Base-by-base conservation (phyloP, 345 rosid species). In the Acer negundo region DNA sequence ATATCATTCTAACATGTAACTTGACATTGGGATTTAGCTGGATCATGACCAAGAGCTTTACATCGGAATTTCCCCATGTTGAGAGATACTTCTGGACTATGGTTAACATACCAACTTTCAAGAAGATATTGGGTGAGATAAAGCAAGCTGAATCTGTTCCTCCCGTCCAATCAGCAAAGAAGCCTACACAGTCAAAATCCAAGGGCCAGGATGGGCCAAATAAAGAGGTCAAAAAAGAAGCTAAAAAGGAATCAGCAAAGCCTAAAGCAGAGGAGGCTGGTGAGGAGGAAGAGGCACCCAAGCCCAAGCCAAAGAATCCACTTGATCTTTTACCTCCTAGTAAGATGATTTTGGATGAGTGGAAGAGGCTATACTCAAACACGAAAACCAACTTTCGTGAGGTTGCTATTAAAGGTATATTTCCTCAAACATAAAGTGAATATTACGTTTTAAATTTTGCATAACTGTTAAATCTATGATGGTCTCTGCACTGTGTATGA, bases 281-380 rank as follows among this genome's bases (percentile, higher is more conserved):
- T 28, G 31, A 28, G 31, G 31, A 88, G 84, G 89, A 93, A 81
- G 94, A 89, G 86, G 87, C 89, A 55, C 85, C 92, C 56, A 93
- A 90, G 84, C 97, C 99, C 53, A 95, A 93, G 82, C 74, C 97
- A 23, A 96, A 96, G 88, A 96, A 96, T 82, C 97, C 95, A 56
- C 99, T 96, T 35, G 99, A 96, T 82, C 86, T 91, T 62, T 83
- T 96, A 72, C 97, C 99, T 75, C 95, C 99, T 7, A 93, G 97
- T 81, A 90, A 86, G 83, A 94, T 96, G 99, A 80, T 94, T 31
- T 82, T 94, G 40, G 99, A 94, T 81, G 98, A 92, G 0, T 96
- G 99, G 97, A 96, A 96, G 92, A 91, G 99, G 86, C 93, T 96
- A 4, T 96, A 94, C 83, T 96, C 98, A 1, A 96, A 96, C 84